These are phyloP conservation scores for Pythium myriotylum DNA, from an alignment of 352 stramenopile genomes.

Conservation along the genomic window DNA sequence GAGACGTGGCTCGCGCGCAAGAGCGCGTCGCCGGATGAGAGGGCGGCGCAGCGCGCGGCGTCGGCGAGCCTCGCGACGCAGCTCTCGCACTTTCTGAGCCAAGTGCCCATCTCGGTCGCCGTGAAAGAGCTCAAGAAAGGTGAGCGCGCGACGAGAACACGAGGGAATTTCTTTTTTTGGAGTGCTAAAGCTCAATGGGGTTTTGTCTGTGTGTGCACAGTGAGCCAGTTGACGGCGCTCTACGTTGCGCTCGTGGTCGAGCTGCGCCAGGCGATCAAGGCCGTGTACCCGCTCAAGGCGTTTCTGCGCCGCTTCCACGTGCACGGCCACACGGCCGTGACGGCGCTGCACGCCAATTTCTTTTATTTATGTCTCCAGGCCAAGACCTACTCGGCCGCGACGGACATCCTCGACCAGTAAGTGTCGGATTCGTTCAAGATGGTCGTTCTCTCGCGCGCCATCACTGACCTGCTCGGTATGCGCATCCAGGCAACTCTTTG, in stretches of 20 bases:
- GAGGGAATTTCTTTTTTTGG: too few relatives aligned
- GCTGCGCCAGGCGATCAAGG: conserved; percentile 56
- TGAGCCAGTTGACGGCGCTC: conserved; percentile 57
- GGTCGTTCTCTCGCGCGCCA: conserved; percentile 21
- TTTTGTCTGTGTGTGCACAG: too few relatives aligned
- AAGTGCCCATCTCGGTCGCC: conserved; percentile 49
- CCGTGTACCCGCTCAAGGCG: conserved; percentile 69
- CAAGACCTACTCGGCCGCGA: conserved; percentile 79
- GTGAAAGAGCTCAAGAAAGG: conserved; percentile 61
- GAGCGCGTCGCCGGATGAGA: conserved; percentile 21
- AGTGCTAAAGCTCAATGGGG: too few relatives aligned
- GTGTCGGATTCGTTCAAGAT: too few relatives aligned
- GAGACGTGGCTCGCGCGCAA: conserved; percentile 40
- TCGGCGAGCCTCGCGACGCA: conserved; percentile 36
- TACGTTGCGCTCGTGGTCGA: conserved; percentile 53
- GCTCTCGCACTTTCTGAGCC: conserved; percentile 52
- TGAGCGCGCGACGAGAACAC: conserved; percentile 13
- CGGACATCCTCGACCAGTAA: conserved; percentile 70
- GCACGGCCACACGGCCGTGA: conserved; percentile 58
- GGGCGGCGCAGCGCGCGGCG: conserved; percentile 28
- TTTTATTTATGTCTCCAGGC: conserved; percentile 80
- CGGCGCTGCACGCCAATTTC: conserved; percentile 68
- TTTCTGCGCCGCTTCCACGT: conserved; percentile 66
- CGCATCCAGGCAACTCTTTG: conserved; percentile 59
- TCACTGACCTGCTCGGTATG: background rate